Conservation (phyloP, 2,329 filamentous ascomycete species). For the Penicillium decumbens region DNA sequence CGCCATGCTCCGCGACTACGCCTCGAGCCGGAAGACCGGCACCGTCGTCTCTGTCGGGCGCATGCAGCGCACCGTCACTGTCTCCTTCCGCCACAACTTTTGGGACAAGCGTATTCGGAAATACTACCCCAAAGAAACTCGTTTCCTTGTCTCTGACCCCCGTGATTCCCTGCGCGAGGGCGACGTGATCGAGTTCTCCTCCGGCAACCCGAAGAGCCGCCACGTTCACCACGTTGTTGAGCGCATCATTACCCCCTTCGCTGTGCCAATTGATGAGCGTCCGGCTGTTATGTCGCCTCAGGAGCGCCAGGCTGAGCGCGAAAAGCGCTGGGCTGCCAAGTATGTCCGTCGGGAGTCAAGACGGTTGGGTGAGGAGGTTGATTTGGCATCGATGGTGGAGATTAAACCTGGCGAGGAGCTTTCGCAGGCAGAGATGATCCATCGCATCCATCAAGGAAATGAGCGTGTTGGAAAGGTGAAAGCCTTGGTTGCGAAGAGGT, state of each 20-base stretch:
- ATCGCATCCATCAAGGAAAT: conserved; percentile 17
- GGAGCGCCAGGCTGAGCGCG: conserved; percentile 33
- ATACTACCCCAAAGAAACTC: conserved; percentile 34
- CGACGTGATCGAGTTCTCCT: conserved; percentile 45
- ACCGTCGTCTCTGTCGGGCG: conserved; percentile 41
- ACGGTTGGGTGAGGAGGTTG: conserved; percentile 17
- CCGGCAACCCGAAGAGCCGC: conserved; percentile 37
- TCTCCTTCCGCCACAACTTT: conserved; percentile 31
- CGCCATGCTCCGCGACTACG: conserved; percentile 34
- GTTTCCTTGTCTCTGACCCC: conserved; percentile 38
- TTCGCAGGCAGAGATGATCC: conserved; percentile 26
- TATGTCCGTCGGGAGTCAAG: conserved; percentile 29
- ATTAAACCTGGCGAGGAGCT: conserved; percentile 9
- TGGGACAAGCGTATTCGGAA: conserved; percentile 40
- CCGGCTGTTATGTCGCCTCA: conserved; percentile 34
- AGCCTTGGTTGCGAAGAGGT: conserved; percentile 26
- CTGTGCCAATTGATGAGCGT: conserved; percentile 31
- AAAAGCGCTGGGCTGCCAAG: conserved; percentile 31
- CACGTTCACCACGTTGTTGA: conserved; percentile 42
- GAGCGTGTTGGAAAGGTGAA: conserved; percentile 24
- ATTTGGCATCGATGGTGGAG: conserved; percentile 20
- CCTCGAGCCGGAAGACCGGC: conserved; percentile 35
- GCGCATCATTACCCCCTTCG: conserved; percentile 42
- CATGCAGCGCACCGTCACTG: conserved; percentile 42
- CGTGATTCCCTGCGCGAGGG: conserved; percentile 41